Evolutionary conservation across 1,284 basidiomycete species (phyloP).

Genomic region (Trichosporon asahii): DNA sequence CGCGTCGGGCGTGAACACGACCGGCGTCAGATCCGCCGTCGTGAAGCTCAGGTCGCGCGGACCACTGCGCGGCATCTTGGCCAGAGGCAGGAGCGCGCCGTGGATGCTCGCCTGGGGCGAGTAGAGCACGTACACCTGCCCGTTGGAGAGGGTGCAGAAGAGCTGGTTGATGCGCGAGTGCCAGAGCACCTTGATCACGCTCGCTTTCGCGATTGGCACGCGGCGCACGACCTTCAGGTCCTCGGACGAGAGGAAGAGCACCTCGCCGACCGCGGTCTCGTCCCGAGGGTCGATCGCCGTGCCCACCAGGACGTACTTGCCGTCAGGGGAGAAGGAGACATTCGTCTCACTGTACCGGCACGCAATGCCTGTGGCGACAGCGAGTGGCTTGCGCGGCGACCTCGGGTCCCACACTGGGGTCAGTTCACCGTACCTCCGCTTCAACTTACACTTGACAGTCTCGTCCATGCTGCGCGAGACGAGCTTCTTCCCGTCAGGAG

Average conservation of each 20-base stretch:
- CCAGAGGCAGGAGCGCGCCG: slow-evolving; percentile 83
- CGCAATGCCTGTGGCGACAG: slow-evolving; percentile 60
- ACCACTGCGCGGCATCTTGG: slow-evolving; percentile 60
- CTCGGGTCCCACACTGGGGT: slow-evolving; percentile 86
- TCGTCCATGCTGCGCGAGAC: slow-evolving; percentile 87
- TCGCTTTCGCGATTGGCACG: slow-evolving; percentile 61
- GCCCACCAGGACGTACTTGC: slow-evolving; percentile 79
- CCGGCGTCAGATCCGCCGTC: slow-evolving; percentile 65
- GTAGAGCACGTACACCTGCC: slow-evolving; percentile 83
- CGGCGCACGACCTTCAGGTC: slow-evolving; percentile 63
- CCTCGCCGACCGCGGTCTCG: slow-evolving; percentile 59
- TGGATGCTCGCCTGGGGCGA: slow-evolving; percentile 80
- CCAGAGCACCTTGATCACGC: slow-evolving; percentile 85
- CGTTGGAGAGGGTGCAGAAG: slow-evolving; percentile 79
- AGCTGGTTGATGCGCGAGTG: slow-evolving; percentile 98
- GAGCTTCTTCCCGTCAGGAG: slow-evolving; percentile 74
- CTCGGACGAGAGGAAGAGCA: slow-evolving; percentile 70
- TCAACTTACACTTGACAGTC: slow-evolving; percentile 82
- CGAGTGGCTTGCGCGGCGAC: slow-evolving; percentile 79
- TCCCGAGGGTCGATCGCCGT: slow-evolving; percentile 58
- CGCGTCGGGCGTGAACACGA: slow-evolving; percentile 83
- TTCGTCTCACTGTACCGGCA: slow-evolving; percentile 87
- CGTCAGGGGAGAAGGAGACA: slow-evolving; percentile 88
- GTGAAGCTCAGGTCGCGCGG: slow-evolving; percentile 77
- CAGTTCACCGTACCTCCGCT: background rate